Base-by-base conservation (phyloP, 331 rosid species). In the Acacia pycnantha region DNA sequence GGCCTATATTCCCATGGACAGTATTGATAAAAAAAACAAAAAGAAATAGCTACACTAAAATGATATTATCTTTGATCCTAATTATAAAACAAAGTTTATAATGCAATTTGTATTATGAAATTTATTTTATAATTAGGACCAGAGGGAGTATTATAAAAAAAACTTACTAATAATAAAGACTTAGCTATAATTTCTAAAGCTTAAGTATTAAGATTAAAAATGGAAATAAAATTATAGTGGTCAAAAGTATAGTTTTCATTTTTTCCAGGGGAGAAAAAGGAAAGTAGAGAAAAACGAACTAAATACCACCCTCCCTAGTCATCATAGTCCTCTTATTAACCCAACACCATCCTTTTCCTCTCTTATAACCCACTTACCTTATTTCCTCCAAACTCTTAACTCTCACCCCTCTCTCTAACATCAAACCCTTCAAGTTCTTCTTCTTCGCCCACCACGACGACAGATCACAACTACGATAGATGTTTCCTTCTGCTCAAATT, bases 351-450 rank as follows among this genome's bases (percentile, higher is more conserved):
- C 74, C 85, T 81, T 37, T 29, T 29, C 40, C 69, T 78, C 43
- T 53, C 72, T 53, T 44, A 74, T 11, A 81, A 71, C 77, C 48
- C 76, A 22, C 73, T 73, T 53, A 64, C 56, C 83, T 83, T 72
- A 76, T 82, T 88, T 82, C 84, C 74, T 82, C 88, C 92, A 85
- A 87, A 87, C 89, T 82, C 82, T 85, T 73, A 87, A 86, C 92
- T 79, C 87, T 82, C 86, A 35, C 74, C 85, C 1, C 37, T 61
- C 67, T 61, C 65, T 3, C 31, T 26, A 37, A 68, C 59, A 75
- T 41, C 76, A 73, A 70, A 21, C 53, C 72, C 72, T 79, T 19
- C 79, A 65, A 41, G 16, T 14, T 54, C 62, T 43, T 54, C 83
- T 56, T 47, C 85, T 58, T 68, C 74, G 48, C 35, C 53, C 82